phyloP scores from a whole-genome alignment of 192 early-diverging fungal species.

The Backusella liffmaniae region DNA sequence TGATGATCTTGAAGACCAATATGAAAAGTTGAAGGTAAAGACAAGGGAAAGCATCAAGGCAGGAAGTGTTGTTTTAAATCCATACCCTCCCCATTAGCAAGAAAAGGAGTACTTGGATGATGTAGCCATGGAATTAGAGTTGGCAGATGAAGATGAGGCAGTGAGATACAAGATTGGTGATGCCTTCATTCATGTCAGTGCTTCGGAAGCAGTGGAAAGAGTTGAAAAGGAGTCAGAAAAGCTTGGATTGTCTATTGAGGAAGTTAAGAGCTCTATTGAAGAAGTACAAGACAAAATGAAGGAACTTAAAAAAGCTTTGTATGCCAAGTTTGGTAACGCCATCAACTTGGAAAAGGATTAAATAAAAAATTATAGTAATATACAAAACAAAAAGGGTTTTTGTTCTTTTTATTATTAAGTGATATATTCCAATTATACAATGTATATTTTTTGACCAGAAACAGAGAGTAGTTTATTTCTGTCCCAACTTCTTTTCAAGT shows the following conservation, averaged over 20 bases:
- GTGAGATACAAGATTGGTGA: slow-evolving; percentile 89
- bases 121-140: slow-evolving; percentile 86
- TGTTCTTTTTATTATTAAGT: neutral
- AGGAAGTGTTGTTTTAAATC: neutral
- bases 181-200: slow-evolving; percentile 72
- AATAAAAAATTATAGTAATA: slow-evolving; percentile 2
- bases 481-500: slow-evolving; percentile 60
- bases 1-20: slow-evolving; percentile 75
- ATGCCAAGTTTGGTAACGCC: slow-evolving; percentile 90
- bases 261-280: slow-evolving; percentile 63
- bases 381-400: neutral
- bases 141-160: slow-evolving; percentile 88
- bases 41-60: neutral
- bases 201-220: slow-evolving; percentile 72
- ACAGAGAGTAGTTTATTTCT: neutral
- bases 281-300: slow-evolving; percentile 72
- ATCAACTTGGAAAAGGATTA: slow-evolving; percentile 94
- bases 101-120: slow-evolving; percentile 96
- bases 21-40: slow-evolving; percentile 79
- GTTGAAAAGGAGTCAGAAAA: slow-evolving; percentile 62
- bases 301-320: slow-evolving; percentile 81
- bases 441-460: too few species aligned
- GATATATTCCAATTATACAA: too few species aligned
- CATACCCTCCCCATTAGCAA: slow-evolving; percentile 15
- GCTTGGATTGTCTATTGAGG: slow-evolving; percentile 61